Conservation (phyloP, 2,329 filamentous ascomycete genomes). For the Alternaria sp. region DNA sequence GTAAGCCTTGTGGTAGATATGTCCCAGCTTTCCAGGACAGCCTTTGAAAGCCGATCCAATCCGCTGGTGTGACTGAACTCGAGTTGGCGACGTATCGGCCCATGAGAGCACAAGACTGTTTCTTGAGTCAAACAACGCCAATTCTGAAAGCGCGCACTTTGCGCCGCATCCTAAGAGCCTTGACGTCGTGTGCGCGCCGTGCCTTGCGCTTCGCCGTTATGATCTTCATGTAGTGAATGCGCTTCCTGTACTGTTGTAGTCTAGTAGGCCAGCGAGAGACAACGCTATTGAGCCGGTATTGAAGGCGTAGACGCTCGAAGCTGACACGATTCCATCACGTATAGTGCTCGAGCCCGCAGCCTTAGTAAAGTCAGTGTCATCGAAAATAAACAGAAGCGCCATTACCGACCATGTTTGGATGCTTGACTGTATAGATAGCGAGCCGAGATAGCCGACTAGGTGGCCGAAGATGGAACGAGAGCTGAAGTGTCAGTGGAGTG, state of each 20-base stretch:
- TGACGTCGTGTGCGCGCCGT: neutral
- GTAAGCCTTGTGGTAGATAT: neutral
- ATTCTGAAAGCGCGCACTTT: neutral
- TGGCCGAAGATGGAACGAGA: neutral
- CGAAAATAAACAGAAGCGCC: neutral
- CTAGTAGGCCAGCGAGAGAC: neutral
- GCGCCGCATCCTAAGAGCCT: neutral
- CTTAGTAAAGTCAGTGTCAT: neutral
- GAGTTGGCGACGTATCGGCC: neutral
- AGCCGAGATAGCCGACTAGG: neutral
- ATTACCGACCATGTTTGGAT: neutral
- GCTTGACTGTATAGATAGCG: neutral
- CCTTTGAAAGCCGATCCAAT: conserved; percentile 1
- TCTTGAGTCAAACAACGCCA: neutral
- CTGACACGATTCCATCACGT: conserved; percentile 2
- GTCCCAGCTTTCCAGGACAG: neutral
- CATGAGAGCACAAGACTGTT: neutral
- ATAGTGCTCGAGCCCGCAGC: conserved; percentile 2
- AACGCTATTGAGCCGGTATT: neutral
- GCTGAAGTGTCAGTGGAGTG: neutral
- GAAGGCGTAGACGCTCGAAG: conserved; percentile 1
- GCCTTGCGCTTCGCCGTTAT: neutral
- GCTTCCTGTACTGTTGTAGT: neutral
- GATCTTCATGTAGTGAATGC: neutral
- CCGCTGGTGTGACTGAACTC: conserved; percentile 1